Base-by-base conservation (phyloP, 306 rosid species). In the Vigna angularis region DNA sequence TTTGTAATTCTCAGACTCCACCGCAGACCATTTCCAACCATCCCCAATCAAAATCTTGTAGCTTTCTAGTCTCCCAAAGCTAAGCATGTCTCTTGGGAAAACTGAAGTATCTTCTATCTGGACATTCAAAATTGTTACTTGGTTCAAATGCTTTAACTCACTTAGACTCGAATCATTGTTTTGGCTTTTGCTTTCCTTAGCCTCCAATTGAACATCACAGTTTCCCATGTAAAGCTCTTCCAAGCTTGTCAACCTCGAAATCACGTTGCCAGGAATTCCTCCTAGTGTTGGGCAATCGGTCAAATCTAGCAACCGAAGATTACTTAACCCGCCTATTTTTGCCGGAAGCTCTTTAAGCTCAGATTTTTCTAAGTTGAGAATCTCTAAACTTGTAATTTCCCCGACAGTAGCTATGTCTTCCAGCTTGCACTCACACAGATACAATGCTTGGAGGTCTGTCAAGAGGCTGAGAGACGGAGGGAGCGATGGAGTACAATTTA, bases 211-310 rank as follows among this genome's bases (percentile, higher is more conserved):
- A 14, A 74, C 24, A 53, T 66, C 59, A 26, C 77, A 64, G 57
- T 74, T 74, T 24, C 81, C 83, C 67, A 82, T 82, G 34, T 77
- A 63, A 14, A 85, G 83, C 55, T 85, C 84, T 70, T 85, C 84
- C 59, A 85, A 66, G 70, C 84, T 47, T 12, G 73, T 79, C 15
- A 85, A 62, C 9, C 64, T 75, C 5, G 84, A 79, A 70, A 85
- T 7, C 14, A 79, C 7, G 20, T 70, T 71, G 51, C 53, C 1
- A 63, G 86, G 79, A 32, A 85, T 73, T 16, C 34, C 68, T 58
- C 18, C 9, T 2, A 85, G 72, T n/a, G 24, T 14, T 16, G 74
- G 65, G 78, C 88, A 85, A 58, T 79, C 74, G 0, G 73, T 71
- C 82, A 85, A 79, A 71, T 85, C 82, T 42, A 85, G 49, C 56